Conservation (phyloP, 768 basidiomycete genomes). For the Pisolithus sp. region DNA sequence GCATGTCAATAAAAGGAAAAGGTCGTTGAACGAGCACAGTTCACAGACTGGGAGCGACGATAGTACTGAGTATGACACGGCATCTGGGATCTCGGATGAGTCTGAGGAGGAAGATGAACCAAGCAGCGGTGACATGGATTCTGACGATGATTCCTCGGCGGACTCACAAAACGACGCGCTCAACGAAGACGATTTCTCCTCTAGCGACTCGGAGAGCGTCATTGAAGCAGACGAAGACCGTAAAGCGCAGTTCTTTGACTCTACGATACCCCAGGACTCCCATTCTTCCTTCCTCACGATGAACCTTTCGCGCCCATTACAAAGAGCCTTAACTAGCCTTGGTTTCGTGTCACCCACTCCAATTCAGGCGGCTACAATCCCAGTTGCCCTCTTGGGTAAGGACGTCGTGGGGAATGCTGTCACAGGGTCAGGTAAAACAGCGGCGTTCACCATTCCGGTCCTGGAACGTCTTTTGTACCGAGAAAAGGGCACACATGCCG, state of each 20-base stretch:
- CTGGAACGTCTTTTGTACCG: constrained; percentile 89
- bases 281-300: constrained; percentile 83
- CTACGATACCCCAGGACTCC: constrained; percentile 42
- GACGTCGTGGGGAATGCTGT: constrained; percentile 95
- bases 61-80: constrained; percentile 3
- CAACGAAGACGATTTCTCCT: constrained; percentile 35
- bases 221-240: constrained; percentile 56
- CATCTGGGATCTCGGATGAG: constrained; percentile 18
- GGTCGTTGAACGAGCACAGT: constrained; percentile 30
- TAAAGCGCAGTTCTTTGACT: constrained; percentile 86
- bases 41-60: constrained; percentile 33
- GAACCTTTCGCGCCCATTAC: constrained; percentile 91
- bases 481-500: constrained; percentile 81
- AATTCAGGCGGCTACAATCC: constrained; percentile 91
- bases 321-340: constrained; percentile 83
- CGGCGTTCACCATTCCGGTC: constrained; percentile 93
- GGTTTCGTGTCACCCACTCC: constrained; percentile 85
- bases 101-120: constrained; percentile 28
- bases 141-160: constrained; percentile 29
- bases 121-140: constrained; percentile 26
- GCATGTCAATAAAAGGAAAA: constrained; percentile 48
- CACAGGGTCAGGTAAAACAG: constrained; percentile 98
- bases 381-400: constrained; percentile 88
- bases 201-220: constrained; percentile 56
- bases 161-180: constrained; percentile 22